Evolutionary conservation across 306 rosid species (phyloP), one percentile per base, ranked within the genome.

Genomic region (Corylus americana): DNA sequence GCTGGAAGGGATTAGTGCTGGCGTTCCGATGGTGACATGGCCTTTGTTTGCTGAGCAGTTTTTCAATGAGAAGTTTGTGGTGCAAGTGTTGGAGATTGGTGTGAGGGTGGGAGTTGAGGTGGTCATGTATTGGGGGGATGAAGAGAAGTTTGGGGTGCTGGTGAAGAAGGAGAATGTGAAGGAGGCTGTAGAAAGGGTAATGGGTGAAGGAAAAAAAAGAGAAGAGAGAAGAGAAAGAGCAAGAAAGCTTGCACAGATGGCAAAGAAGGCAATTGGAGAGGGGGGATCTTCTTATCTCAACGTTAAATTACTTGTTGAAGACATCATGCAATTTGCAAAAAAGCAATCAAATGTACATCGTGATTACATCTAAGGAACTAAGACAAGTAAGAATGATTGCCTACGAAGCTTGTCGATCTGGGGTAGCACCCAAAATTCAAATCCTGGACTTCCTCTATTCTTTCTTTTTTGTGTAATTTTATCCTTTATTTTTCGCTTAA

Each of bases 1-100:
- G 0, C 62, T 86, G 0, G 94, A 90, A 82, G 97, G 86, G 49
- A 61, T 90, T 55, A 44, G 78, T 45, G 83, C 80, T 0, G 94
- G 94, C 0, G 64, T 90, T n/a, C 97, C 94, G 10, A 61, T 92
- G 88, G 37, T 84, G 2, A 88, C 94, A 0, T 92, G 93, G 97
- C 94, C 97, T 1, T 17, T 87, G 9, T 92, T 92, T 61, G 83
- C 73, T 0, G 97, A 92, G 8, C 94, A 92, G 12, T 80, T 92
- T 31, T 50, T 84, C 3, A 42, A 67, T 49, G 22, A 74, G 47
- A 47, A 39, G 37, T 11, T 25, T 31, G 64, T 16, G 11, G 44
- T 72, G 63, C 59, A 88, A 22, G 45, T 88, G 20, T 5, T 83
- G 1, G 70, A 78, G 73, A 67, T 75, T 35, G 89, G 89, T 1